Evolutionary conservation across 2,329 filamentous ascomycete species (phyloP).

Genomic region (Colletotrichum cereale): DNA sequence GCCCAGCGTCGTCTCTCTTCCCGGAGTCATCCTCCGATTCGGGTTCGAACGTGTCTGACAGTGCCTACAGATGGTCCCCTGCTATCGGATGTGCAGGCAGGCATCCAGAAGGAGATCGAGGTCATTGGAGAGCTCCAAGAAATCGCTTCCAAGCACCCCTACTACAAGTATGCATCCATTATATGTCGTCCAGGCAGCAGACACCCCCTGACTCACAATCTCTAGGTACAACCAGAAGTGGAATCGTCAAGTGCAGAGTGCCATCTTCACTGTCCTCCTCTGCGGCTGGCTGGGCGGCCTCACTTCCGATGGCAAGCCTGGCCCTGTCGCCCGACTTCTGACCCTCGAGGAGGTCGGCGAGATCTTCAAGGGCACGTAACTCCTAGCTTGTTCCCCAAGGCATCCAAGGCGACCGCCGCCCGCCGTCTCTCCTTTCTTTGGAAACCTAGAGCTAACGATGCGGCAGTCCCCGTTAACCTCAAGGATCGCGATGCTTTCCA

Average conservation of each 20-base stretch:
- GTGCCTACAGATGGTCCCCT: conserved; percentile 71
- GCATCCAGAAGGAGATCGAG: conserved; percentile 78
- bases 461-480: conserved; percentile 86
- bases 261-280: conserved; percentile 70
- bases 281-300: conserved; percentile 85
- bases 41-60: conserved; percentile 61
- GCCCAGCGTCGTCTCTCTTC: no score
- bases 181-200: background rate
- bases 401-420: background rate
- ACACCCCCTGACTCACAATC: conserved; percentile 27
- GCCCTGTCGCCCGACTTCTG: conserved; percentile 75
- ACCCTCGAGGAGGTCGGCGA: conserved; percentile 90
- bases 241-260: conserved; percentile 85
- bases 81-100: conserved; percentile 77
- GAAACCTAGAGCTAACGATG: background rate
- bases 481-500: conserved; percentile 94
- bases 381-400: conserved; percentile 6
- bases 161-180: conserved; percentile 81
- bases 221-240: conserved; percentile 84
- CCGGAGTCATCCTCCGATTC: background rate
- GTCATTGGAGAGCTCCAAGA: conserved; percentile 77
- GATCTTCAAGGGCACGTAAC: conserved; percentile 74
- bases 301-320: conserved; percentile 62
- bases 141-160: conserved; percentile 87
- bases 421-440: background rate